These are phyloP conservation scores for Cubamyces lactineus DNA, from an alignment of 768 basidiomycete species.

Conservation along the genomic window DNA sequence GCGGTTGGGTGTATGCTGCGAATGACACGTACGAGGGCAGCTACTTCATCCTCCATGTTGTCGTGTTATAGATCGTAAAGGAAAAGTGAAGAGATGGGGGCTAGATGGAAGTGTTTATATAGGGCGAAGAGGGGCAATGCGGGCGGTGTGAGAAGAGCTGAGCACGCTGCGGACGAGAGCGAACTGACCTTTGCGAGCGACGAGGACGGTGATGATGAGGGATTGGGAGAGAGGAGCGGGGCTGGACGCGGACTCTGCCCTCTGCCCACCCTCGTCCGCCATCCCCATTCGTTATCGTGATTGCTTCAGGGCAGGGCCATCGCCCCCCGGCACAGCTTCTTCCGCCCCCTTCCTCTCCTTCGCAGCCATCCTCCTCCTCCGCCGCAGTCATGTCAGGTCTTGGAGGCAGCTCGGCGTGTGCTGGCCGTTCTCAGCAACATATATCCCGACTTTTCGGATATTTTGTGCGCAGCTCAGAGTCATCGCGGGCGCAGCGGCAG, in stretches of 20 bases:
- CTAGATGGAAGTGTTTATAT: constrained; percentile 28
- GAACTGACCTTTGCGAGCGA: constrained; percentile 17
- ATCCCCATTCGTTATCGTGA: constrained; percentile 34
- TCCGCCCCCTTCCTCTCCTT: not conserved
- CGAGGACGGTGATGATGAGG: constrained; percentile 24
- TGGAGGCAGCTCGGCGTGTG: not conserved
- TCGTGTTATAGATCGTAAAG: constrained; percentile 30
- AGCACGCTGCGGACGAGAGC: constrained; percentile 20
- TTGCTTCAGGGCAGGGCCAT: constrained; percentile 35
- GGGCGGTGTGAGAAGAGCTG: not conserved
- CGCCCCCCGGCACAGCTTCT: not conserved
- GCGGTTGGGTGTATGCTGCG: constrained; percentile 7
- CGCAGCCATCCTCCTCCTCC: not conserved
- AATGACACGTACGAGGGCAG: constrained; percentile 49
- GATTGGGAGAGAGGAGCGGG: constrained; percentile 28
- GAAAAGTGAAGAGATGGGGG: constrained; percentile 28
- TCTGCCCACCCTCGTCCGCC: constrained; percentile 22
- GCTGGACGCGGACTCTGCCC: constrained; percentile 30
- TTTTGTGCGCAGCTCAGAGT: constrained; percentile 4
- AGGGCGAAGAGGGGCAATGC: constrained; percentile 22
- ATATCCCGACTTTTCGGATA: not conserved
- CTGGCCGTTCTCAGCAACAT: no score
- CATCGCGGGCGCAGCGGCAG: not conserved
- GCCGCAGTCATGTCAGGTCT: not conserved
- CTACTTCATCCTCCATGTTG: constrained; percentile 68